phyloP scores from a whole-genome alignment of 106 monocot genomes.

The Ottelia alismoides region DNA sequence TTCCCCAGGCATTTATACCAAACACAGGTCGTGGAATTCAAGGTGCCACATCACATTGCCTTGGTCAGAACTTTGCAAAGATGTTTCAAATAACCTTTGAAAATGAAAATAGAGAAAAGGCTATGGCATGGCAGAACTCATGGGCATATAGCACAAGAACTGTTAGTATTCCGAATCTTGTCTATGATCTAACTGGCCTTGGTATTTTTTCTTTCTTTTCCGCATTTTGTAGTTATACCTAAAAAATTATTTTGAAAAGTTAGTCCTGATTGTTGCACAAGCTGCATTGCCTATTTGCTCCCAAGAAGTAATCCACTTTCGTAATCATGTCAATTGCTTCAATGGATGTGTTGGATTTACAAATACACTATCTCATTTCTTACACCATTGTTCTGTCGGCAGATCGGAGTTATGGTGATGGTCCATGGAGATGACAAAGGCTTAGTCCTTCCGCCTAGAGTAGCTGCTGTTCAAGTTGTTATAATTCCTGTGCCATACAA shows the following conservation, averaged over 20 bases:
- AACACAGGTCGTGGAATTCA: slow-evolving; percentile 94
- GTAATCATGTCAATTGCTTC: no score
- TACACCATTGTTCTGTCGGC: no score
- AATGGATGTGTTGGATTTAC: no score
- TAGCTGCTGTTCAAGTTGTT: slow-evolving; percentile 70
- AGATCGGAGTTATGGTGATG: slow-evolving; percentile 99
- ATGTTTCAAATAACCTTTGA: slow-evolving; percentile 96
- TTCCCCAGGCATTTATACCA: slow-evolving; percentile 73
- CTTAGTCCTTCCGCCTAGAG: slow-evolving; percentile 76
- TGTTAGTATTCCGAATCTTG: no score
- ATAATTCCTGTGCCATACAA: slow-evolving; percentile 86
- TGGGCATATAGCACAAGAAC: slow-evolving; percentile 97
- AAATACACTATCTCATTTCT: no score
- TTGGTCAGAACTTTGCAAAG: slow-evolving; percentile 99
- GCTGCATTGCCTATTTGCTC: no score
- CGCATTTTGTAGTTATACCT: no score
- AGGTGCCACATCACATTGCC: slow-evolving; percentile 98
- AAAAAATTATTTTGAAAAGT: no score
- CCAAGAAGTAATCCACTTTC: no score
- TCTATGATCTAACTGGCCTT: no score
- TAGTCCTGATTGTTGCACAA: no score
- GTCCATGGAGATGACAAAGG: slow-evolving; percentile 96
- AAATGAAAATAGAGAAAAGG: slow-evolving; percentile 80
- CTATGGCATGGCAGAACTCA: slow-evolving; percentile 98
- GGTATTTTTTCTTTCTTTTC: no score